Percentiles rank a stretch among this genome's conserved stretches.
Evolutionary conservation across 2,329 filamentous ascomycete genomes (phyloP).

Genomic region (Colletotrichum noveboracense): DNA sequence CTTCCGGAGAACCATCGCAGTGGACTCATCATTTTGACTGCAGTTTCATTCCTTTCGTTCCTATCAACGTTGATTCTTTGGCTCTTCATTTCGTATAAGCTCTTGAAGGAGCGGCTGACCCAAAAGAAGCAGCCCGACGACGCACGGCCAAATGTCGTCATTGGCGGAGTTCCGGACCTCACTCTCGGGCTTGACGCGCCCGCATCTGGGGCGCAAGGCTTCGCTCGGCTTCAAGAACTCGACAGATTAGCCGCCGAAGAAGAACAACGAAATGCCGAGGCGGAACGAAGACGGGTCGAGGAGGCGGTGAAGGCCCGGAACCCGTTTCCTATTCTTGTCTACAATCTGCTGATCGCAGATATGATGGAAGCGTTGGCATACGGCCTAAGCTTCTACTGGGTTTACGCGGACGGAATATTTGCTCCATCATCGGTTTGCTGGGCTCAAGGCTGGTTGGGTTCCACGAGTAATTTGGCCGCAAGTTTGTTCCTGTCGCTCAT

Average conservation of each 20-base stretch:
- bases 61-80: neutral
- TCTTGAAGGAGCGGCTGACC: neutral
- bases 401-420: constrained; percentile 50
- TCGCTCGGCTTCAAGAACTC: neutral
- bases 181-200: neutral
- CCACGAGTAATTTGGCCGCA: constrained; percentile 60
- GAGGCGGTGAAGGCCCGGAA: constrained; percentile 33
- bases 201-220: neutral
- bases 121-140: neutral
- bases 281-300: neutral
- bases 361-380: constrained; percentile 63
- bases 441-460: constrained; percentile 62
- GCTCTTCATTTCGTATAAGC: constrained; percentile 10
- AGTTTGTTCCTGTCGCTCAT: constrained; percentile 65
- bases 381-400: constrained; percentile 58
- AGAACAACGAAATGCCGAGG: neutral
- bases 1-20: constrained; percentile 3
- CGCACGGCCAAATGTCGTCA: neutral
- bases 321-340: constrained; percentile 64
- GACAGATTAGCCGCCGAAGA: neutral
- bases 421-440: constrained; percentile 53
- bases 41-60: neutral
- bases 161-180: neutral
- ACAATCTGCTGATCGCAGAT: constrained; percentile 64
- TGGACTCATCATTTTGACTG: neutral